Percentiles rank a stretch among this genome's conserved stretches.
Evolutionary conservation across 2,329 filamentous ascomycete genomes (phyloP).

Genomic region (Colletotrichum ledebouriae): DNA sequence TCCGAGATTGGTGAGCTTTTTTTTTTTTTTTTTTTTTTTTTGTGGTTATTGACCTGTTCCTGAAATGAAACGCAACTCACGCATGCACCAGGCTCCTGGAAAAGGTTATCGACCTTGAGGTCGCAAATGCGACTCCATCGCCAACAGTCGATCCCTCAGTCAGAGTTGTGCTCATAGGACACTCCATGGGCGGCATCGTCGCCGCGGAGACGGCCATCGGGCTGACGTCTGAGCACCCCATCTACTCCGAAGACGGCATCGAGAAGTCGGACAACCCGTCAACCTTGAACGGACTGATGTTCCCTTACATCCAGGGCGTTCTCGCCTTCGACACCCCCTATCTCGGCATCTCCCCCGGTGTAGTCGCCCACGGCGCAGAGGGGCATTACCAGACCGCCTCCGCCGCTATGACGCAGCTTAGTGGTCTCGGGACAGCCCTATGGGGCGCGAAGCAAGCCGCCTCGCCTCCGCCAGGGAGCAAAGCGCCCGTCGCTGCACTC

Average conservation of each 20-base stretch:
- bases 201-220: conserved; percentile 88
- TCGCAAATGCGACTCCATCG: conserved; percentile 81
- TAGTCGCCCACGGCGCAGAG: conserved; percentile 89
- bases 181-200: conserved; percentile 95
- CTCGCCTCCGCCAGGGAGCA: conserved; percentile 46
- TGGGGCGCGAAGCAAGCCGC: conserved; percentile 67
- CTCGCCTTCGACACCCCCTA: conserved; percentile 96
- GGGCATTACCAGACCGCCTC: conserved; percentile 83
- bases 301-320: conserved; percentile 91
- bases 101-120: conserved; percentile 94
- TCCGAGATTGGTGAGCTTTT: conserved; percentile 78
- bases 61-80: neutral
- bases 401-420: conserved; percentile 75
- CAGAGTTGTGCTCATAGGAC: conserved; percentile 83
- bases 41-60: neutral
- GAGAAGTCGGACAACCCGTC: conserved; percentile 51
- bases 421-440: conserved; percentile 76
- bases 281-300: conserved; percentile 79
- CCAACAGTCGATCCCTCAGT: conserved; percentile 91
- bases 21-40: neutral
- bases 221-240: conserved; percentile 70
- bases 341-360: conserved; percentile 82
- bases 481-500: conserved; percentile 53
- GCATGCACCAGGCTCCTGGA: conserved; percentile 77
- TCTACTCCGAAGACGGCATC: conserved; percentile 61